Evolutionary conservation across 148 eudicot species (phyloP), one percentile per base, ranked within the genome.

Genomic region (Pharnaceum exiguum): DNA sequence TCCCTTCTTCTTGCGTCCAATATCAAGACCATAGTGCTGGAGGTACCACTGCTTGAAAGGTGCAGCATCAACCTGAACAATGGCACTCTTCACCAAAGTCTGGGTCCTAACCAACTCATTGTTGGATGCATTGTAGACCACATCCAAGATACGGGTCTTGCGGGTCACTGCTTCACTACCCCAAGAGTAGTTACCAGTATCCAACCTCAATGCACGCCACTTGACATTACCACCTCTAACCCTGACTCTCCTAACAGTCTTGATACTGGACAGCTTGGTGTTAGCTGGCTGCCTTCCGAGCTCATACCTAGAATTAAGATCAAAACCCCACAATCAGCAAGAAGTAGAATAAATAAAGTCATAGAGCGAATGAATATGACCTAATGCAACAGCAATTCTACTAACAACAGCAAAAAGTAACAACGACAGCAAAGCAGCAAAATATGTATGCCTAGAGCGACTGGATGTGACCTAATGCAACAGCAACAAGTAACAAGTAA

Each of bases 21-120:
- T 71, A 3, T 87, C 90, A 60, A 87, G 82, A 7, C 95, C 95
- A 48, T 87, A 87, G 67, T 87, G 95, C 62, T 83, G 89, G 35
- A 81, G 76, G 61, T 87, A 87, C 84, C 89, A 87, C 53, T 87
- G 90, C 77, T 77, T 87, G 30, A 87, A 87, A 2, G 90, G 95
- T 24, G 90, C 90, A 68, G 90, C 95, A 84, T 87, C 95, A 73
- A 84, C 90, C 63, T 84, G 90, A 11, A 87, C 75, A 69, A 84
- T 87, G 50, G 95, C 95, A 64, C 86, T 65, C 78, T 87, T 87
- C 53, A 87, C 95, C 71, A 87, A 63, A 29, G 95, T 87, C 57
- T 87, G 87, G 8, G 95, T 87, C 72, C 95, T 78, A 24, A 87
- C 95, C 85, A 87, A 68, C 82, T 87, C 90, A 73, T 87, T 87